phyloP scores from a whole-genome alignment of 192 early-diverging fungal species.

The Umbelopsis vinacea region DNA sequence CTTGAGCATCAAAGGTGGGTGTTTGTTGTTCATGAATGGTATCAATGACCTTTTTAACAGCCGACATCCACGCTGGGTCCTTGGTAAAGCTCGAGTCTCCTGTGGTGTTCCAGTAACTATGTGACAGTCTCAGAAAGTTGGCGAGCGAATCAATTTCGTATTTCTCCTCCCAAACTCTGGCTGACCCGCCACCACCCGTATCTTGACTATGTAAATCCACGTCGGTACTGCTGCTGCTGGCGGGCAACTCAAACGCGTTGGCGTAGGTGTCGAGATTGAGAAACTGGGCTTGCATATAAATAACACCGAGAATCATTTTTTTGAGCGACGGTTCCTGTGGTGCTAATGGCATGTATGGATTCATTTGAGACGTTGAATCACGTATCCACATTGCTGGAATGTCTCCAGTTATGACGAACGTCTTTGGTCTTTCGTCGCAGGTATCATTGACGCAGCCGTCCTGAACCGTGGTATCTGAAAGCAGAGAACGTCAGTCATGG shows the following conservation, averaged over 20 bases:
- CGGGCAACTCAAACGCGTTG: constrained; percentile 64
- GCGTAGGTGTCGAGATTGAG: constrained; percentile 49
- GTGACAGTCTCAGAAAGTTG: constrained; percentile 63
- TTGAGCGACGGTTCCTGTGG: constrained; percentile 44
- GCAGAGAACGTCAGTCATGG: background rate
- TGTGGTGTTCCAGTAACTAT: constrained; percentile 57
- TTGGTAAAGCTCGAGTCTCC: constrained; percentile 43
- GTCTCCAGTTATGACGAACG: constrained; percentile 74
- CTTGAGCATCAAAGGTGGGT: constrained; percentile 44
- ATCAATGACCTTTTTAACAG: constrained; percentile 48
- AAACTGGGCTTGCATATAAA: constrained; percentile 60
- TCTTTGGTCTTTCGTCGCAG: constrained; percentile 40
- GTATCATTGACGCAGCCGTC: constrained; percentile 48
- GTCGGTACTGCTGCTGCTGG: constrained; percentile 26
- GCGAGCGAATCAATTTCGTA: constrained; percentile 70
- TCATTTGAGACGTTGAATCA: constrained; percentile 70
- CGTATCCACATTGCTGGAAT: constrained; percentile 73
- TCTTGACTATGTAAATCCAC: background rate
- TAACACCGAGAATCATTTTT: constrained; percentile 54
- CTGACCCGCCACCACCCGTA: background rate
- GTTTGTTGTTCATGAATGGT: constrained; percentile 48
- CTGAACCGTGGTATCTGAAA: constrained; percentile 53
- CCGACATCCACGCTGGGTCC: constrained; percentile 48
- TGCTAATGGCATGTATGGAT: constrained; percentile 58
- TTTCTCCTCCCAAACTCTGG: constrained; percentile 59